Conservation (phyloP, 352 stramenopile genomes). For the Pythium dissimile region DNA sequence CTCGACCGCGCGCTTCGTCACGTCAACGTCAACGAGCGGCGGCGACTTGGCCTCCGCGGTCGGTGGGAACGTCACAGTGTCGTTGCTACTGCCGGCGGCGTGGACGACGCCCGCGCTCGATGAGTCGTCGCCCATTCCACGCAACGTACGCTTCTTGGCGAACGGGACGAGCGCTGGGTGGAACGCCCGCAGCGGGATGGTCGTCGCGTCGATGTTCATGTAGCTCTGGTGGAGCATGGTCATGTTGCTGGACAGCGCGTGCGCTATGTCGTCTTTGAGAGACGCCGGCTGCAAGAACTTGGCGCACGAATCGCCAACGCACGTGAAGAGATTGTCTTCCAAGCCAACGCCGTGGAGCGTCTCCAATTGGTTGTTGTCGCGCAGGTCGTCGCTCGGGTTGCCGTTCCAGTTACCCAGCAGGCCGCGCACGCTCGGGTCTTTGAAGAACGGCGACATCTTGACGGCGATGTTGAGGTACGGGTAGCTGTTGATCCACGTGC, state of each 20-base stretch:
- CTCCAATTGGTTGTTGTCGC: conserved; percentile 15
- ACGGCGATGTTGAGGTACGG: conserved; percentile 28
- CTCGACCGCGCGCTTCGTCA: conserved; percentile 2
- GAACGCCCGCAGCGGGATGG: conserved; percentile 9
- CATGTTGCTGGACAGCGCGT: conserved; percentile 7
- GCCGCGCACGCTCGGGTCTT: conserved; percentile 16
- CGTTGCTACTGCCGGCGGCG: not conserved
- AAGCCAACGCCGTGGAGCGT: conserved; percentile 18
- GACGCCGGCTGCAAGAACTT: conserved; percentile 14
- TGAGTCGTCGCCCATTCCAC: not conserved
- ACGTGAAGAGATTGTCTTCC: conserved; percentile 29
- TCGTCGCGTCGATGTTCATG: not conserved
- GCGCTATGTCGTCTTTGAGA: conserved; percentile 24
- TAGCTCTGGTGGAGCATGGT: conserved; percentile 21
- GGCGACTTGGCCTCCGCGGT: not conserved
- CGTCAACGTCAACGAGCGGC: not conserved
- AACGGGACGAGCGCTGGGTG: conserved; percentile 4
- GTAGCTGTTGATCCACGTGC: conserved; percentile 25
- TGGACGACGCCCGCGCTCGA: not conserved
- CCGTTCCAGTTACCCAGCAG: conserved; percentile 34
- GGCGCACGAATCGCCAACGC: conserved; percentile 16
- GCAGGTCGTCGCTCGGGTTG: conserved; percentile 22
- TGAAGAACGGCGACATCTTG: conserved; percentile 27
- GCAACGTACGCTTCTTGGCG: not conserved
- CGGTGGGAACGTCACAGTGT: not conserved